Percentiles rank a stretch among this genome's conserved stretches.
phyloP scores from a whole-genome alignment of 2,329 filamentous ascomycete genomes.

The Didymosphaeria variabile region DNA sequence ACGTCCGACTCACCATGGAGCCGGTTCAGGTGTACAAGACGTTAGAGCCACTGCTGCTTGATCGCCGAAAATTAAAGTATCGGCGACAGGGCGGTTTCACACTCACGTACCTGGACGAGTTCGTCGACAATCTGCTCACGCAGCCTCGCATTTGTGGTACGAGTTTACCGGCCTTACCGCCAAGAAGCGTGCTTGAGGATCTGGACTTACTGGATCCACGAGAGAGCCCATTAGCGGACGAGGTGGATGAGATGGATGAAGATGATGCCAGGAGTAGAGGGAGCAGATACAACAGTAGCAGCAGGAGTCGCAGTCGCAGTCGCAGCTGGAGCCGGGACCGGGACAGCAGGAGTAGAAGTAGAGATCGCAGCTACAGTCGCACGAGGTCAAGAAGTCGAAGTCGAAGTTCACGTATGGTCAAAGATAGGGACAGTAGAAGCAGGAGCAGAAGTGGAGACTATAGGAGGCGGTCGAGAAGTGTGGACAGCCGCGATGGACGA shows the following conservation, averaged over 20 bases:
- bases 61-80: constrained; percentile 83
- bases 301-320: constrained; percentile 14
- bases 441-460: constrained; percentile 15
- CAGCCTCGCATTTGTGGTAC: constrained; percentile 93
- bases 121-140: constrained; percentile 88
- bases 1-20: constrained; percentile 86
- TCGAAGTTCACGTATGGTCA: constrained; percentile 9
- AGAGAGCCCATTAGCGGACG: constrained; percentile 80
- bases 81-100: constrained; percentile 77
- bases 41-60: constrained; percentile 83
- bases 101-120: constrained; percentile 87
- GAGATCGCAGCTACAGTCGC: constrained; percentile 13
- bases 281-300: constrained; percentile 15
- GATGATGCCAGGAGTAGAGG: constrained; percentile 50
- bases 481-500: constrained; percentile 10
- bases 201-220: constrained; percentile 86
- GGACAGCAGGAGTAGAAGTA: constrained; percentile 14
- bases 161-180: constrained; percentile 89
- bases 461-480: constrained; percentile 10
- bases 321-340: constrained; percentile 10
- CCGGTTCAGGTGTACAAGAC: constrained; percentile 81
- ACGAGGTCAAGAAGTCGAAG: constrained; percentile 12
- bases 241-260: constrained; percentile 73
- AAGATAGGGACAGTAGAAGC: constrained; percentile 7
- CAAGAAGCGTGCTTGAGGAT: constrained; percentile 84